Conservation (phyloP, 257 asterid species). For the Solanum medicagineum region DNA sequence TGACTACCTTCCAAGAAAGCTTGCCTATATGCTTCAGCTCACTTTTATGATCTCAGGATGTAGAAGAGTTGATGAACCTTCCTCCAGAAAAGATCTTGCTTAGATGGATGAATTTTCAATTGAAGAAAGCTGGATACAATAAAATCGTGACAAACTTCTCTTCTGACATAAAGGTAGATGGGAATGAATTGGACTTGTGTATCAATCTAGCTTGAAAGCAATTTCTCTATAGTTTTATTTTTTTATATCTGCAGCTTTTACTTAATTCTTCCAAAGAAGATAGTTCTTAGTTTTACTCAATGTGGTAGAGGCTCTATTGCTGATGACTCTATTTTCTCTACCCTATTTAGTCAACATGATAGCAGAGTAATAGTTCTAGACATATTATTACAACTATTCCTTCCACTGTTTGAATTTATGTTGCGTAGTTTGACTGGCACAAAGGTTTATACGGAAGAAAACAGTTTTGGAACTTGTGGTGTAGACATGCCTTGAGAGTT, state of each 20-base stretch:
- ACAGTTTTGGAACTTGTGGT: background rate
- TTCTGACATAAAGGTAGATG: conserved; percentile 81
- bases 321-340: background rate
- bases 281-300: background rate
- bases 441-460: background rate
- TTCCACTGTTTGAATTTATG: background rate
- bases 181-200: background rate
- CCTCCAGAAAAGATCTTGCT: conserved; percentile 91
- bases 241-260: background rate
- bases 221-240: background rate
- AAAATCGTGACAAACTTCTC: conserved; percentile 90
- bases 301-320: background rate
- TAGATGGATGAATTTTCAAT: conserved; percentile 96
- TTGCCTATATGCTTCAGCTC: background rate
- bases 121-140: conserved; percentile 65
- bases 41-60: conserved; percentile 44
- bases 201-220: background rate
- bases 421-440: background rate
- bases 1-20: background rate
- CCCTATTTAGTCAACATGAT: background rate
- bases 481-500: background rate
- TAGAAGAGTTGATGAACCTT: conserved; percentile 91
- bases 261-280: background rate
- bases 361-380: background rate
- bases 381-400: background rate